These are phyloP conservation scores for Daldinia loculata DNA, from an alignment of 495 filamentous ascomycete species.

Conservation along the genomic window DNA sequence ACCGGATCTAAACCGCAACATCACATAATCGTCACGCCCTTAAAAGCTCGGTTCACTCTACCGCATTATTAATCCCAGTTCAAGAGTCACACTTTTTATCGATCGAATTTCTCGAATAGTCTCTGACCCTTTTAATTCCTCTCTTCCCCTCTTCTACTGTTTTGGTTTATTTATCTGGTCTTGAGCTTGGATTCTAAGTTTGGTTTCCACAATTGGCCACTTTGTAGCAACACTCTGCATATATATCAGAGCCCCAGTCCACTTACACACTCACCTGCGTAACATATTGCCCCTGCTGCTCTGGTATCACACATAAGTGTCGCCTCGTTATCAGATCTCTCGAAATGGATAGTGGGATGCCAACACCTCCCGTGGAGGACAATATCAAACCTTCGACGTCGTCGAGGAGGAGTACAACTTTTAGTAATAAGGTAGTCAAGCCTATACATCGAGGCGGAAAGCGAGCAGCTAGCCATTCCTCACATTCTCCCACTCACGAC, in stretches of 20 bases:
- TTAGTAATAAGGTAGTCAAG: conserved; percentile 46
- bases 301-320: conserved; percentile 20
- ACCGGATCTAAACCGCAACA: conserved; percentile 43
- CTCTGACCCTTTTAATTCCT: conserved; percentile 6
- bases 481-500: conserved; percentile 48
- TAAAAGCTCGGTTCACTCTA: conserved; percentile 39
- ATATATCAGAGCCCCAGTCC: conserved; percentile 1
- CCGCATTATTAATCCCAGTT: conserved; percentile 43
- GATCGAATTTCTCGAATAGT: conserved; percentile 33
- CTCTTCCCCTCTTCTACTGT: conserved; percentile 12
- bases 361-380: conserved; percentile 59
- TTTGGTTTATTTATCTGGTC: conserved; percentile 12
- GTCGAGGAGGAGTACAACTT: conserved; percentile 35
- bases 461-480: conserved; percentile 39
- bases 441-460: conserved; percentile 47
- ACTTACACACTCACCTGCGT: conserved; percentile 28
- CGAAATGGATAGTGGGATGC: conserved; percentile 56
- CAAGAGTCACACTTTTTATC: conserved; percentile 37
- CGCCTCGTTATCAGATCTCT: conserved; percentile 21
- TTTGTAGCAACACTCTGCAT: conserved; percentile 9
- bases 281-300: not conserved
- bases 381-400: conserved; percentile 42
- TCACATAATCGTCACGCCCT: conserved; percentile 46
- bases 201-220: conserved; percentile 22
- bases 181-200: conserved; percentile 13